Evolutionary conservation across 345 rosid genomes (phyloP).

Genomic region (Citrus glauca): DNA sequence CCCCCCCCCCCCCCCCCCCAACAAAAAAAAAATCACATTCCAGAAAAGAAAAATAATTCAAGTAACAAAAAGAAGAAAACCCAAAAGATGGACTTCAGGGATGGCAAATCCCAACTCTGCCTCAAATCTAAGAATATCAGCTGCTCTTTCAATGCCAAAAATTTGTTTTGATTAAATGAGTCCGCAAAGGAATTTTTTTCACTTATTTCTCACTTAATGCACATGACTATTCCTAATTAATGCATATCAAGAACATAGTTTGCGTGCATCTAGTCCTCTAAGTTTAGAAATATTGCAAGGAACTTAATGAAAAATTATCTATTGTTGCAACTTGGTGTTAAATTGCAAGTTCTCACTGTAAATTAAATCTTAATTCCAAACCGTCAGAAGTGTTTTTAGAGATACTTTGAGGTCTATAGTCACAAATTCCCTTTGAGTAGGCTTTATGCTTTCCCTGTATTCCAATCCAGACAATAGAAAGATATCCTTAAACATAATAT

Average conservation of each 20-base stretch:
- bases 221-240: background rate
- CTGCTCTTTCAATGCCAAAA: background rate
- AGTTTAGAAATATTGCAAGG: background rate
- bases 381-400: background rate
- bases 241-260: background rate
- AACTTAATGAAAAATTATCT: background rate
- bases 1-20: background rate
- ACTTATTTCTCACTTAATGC: background rate
- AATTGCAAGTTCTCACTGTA: constrained; percentile 1
- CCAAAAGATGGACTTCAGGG: background rate
- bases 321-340: background rate
- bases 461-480: background rate
- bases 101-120: background rate
- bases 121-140: background rate
- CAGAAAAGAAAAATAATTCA: background rate
- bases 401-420: background rate
- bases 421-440: background rate
- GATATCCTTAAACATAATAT: background rate
- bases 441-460: background rate
- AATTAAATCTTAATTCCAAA: background rate
- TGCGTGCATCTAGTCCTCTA: background rate
- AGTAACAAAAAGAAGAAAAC: background rate
- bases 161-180: background rate
- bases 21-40: background rate
- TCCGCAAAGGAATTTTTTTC: background rate